Evolutionary conservation across 495 filamentous ascomycete species (phyloP), one percentile per base, ranked within the genome.

Genomic region (Friedmanniomyces simplex): DNA sequence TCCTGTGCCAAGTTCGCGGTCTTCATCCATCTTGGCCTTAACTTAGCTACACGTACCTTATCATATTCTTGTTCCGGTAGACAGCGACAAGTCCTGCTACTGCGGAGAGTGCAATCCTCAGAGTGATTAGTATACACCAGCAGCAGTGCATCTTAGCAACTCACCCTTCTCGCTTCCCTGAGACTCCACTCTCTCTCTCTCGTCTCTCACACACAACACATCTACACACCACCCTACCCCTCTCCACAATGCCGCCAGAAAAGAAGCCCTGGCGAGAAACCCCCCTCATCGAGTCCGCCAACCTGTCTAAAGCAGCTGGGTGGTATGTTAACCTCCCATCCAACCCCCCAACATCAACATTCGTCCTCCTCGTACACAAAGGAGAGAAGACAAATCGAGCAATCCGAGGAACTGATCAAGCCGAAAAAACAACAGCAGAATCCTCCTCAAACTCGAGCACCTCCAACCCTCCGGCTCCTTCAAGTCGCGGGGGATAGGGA

Each of bases 391-490:
- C n/a, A n/a, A n/a, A n/a, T n/a, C n/a, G n/a, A n/a, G n/a, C 48
- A 36, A 24, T 11, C 21, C 8, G 18, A 36, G 14, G 51, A 2
- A 63, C 67, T 69, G 66, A 71, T 63, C 63, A 53, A 61, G 61
- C n/a, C n/a, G n/a, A n/a, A n/a, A n/a, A 32, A 3, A 3, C 28
- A 68, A 62, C 66, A 74, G 72, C 66, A 69, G 68, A 70, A 58
- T 97, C 72, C 91, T 85, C 71, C 83, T 98, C 64, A 98, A 98
- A 68, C 82, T 96, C 55, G 91, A 98, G 58, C 88, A 88, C 71
- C 81, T 91, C 64, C 91, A 98, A 64, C 91, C 93, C 4, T 86
- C 87, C 4, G 90, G 89, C 46, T 94, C 89, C 11, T 98, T 96
- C 83, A 98, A 96, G 71, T 95, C 90, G 54, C 80, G 82, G 66